Evolutionary conservation across 2,329 filamentous ascomycete genomes (phyloP).

Genomic region (Claviceps lovelessii): DNA sequence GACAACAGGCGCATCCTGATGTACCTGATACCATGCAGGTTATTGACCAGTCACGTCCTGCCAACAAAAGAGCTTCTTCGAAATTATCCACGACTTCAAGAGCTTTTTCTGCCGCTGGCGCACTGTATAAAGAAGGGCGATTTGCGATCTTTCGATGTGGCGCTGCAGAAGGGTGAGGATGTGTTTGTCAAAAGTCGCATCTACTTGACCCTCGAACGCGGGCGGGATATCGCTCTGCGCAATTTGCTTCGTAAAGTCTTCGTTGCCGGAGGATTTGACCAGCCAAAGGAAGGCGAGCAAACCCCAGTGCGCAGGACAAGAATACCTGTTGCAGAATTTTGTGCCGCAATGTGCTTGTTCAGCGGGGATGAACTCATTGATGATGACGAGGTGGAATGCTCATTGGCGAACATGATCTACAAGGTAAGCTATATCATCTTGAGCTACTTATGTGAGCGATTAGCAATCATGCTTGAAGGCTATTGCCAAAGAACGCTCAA

Average conservation of each 20-base stretch:
- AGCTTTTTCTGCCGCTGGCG: conserved; percentile 64
- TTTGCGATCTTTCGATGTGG: conserved; percentile 68
- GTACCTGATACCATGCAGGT: conserved; percentile 85
- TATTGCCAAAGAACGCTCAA: neutral
- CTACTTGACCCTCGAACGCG: conserved; percentile 85
- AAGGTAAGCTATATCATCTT: conserved; percentile 51
- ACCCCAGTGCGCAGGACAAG: conserved; percentile 56
- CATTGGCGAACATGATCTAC: conserved; percentile 94
- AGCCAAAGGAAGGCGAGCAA: conserved; percentile 52
- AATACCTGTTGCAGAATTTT: conserved; percentile 71
- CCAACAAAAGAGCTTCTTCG: conserved; percentile 58
- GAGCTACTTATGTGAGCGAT: neutral
- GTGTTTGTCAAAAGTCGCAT: conserved; percentile 88
- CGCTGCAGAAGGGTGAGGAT: conserved; percentile 69
- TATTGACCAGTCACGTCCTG: conserved; percentile 75
- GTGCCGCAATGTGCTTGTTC: conserved; percentile 65
- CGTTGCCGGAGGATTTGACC: conserved; percentile 67
- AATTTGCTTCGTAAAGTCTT: conserved; percentile 91
- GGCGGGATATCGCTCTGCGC: conserved; percentile 78
- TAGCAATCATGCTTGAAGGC: neutral
- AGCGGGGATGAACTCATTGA: conserved; percentile 55
- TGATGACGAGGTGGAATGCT: conserved; percentile 85
- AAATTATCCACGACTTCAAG: conserved; percentile 61
- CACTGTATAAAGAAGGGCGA: conserved; percentile 70
- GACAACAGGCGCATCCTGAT: conserved; percentile 69